Evolutionary conservation across 2,329 filamentous ascomycete genomes (phyloP).

Genomic region (Aspergillus sp.): DNA sequence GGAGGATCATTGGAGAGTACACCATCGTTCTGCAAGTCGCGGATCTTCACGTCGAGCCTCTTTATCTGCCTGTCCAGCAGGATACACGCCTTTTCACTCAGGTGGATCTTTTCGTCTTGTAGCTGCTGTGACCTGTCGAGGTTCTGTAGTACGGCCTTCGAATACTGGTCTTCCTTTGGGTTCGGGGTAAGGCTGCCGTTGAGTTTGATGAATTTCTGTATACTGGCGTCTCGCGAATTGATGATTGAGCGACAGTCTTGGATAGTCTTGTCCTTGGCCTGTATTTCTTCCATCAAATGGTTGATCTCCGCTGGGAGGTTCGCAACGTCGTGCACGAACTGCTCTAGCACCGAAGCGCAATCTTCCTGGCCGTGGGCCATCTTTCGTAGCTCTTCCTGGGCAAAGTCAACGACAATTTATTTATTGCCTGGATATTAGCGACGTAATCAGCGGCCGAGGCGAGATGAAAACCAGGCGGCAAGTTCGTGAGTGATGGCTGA

Average conservation of each 20-base stretch:
- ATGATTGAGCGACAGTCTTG: conserved; percentile 58
- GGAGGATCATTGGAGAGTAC: conserved; percentile 59
- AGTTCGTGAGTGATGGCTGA: background rate
- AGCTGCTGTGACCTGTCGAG: conserved; percentile 58
- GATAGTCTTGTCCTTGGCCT: conserved; percentile 63
- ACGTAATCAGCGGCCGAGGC: background rate
- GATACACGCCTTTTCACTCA: conserved; percentile 60
- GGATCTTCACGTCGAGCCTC: conserved; percentile 61
- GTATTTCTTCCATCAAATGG: conserved; percentile 66
- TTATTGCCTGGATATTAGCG: background rate
- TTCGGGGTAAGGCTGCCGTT: conserved; percentile 63
- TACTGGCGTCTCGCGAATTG: conserved; percentile 56
- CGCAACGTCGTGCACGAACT: conserved; percentile 64
- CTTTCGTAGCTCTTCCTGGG: background rate
- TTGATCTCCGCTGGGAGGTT: conserved; percentile 65
- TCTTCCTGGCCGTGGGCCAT: conserved; percentile 57
- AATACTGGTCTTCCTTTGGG: conserved; percentile 63
- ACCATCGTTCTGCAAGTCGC: conserved; percentile 59
- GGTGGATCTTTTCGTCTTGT: conserved; percentile 62
- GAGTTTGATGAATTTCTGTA: conserved; percentile 66
- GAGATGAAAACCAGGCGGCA: background rate
- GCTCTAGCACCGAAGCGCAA: conserved; percentile 63
- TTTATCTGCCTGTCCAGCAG: conserved; percentile 65
- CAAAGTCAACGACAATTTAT: background rate
- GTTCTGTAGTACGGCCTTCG: conserved; percentile 57